Evolutionary conservation across 2,329 filamentous ascomycete genomes (phyloP), one percentile per base, ranked within the genome.

Genomic region (Cryoendolithus antarcticus): DNA sequence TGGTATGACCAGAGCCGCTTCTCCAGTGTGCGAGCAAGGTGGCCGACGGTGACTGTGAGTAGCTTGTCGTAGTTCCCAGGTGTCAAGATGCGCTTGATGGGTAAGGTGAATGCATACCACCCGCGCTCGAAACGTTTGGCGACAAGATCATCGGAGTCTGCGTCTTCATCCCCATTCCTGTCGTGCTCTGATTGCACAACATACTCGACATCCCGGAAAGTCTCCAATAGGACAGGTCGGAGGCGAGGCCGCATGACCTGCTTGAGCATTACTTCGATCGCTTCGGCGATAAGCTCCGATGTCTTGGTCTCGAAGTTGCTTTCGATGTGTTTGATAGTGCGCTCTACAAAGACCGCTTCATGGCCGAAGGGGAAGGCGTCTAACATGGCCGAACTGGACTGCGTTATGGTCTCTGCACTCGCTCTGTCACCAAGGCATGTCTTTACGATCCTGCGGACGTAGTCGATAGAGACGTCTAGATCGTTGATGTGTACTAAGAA

Each of bases 401-500:
- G 8, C 43, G 15, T 5, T 19, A 5, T 19, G 15, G 15, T 19
- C 3, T 19, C 5, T 37, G 30, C 13, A 12, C 6, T 47, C 37
- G 11, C 32, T 12, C 12, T 40, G 39, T 44, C 48, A 11, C 59
- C 68, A 19, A 88, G 66, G 35, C 81, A 77, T 28, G 77, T 72
- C 27, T 73, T 71, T 33, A 96, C 80, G 49, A 98, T 95, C 39
- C 89, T 82, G 10, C 77, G 75, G 37, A 95, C 74, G 61, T 98
- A 98, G 55, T 95, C 86, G 45, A 85, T 85, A 7, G 86, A 81
- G 44, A 94, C 75, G 57, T 98, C 89, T 19, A 98, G 76, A 57
- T 89, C 95, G 70, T 98, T 98, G 61, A 95, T 86, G 34, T 95
- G 72, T 13, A 96, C 80, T 10, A 95, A 77, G 59, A 98, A 98